Conservation (phyloP, 1,284 basidiomycete genomes). For the Xanthoconium separans region DNA sequence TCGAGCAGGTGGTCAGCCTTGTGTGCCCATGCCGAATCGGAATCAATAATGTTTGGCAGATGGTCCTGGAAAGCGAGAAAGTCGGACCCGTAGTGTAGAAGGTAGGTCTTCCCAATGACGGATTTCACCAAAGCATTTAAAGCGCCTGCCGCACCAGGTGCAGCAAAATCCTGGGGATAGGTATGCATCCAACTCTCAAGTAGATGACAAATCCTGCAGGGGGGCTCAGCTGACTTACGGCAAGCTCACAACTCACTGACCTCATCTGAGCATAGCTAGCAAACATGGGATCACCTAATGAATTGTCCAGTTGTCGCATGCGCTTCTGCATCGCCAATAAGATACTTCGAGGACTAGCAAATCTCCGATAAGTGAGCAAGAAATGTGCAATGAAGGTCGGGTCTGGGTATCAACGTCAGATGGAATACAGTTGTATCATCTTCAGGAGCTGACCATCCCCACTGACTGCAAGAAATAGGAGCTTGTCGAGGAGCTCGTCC, state of each 20-base stretch:
- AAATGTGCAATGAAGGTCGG: conserved; percentile 74
- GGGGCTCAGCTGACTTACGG: conserved; percentile 2
- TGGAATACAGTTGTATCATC: conserved; percentile 2
- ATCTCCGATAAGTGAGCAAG: conserved; percentile 76
- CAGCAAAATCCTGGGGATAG: conserved; percentile 75
- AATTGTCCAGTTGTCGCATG: conserved; percentile 70
- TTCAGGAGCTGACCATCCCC: conserved; percentile 61
- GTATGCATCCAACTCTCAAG: conserved; percentile 72
- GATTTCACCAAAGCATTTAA: conserved; percentile 73
- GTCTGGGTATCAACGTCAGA: conserved; percentile 43
- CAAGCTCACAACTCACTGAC: conserved; percentile 36
- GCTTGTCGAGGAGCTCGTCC: conserved; percentile 74
- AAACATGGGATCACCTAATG: conserved; percentile 76
- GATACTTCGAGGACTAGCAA: conserved; percentile 70
- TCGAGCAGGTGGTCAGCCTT: conserved; percentile 56
- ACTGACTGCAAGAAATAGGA: conserved; percentile 72
- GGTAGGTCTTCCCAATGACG: conserved; percentile 72
- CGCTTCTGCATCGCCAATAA: conserved; percentile 84
- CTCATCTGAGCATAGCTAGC: conserved; percentile 82
- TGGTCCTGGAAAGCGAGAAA: conserved; percentile 74
- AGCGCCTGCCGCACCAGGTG: conserved; percentile 67
- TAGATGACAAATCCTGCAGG: conserved; percentile 66
- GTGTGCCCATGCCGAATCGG: conserved; percentile 68
- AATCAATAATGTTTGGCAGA: conserved; percentile 58
- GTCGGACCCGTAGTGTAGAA: conserved; percentile 78